phyloP scores from a whole-genome alignment of 177 flowering plant species.

The Tripterygium wilfordii region DNA sequence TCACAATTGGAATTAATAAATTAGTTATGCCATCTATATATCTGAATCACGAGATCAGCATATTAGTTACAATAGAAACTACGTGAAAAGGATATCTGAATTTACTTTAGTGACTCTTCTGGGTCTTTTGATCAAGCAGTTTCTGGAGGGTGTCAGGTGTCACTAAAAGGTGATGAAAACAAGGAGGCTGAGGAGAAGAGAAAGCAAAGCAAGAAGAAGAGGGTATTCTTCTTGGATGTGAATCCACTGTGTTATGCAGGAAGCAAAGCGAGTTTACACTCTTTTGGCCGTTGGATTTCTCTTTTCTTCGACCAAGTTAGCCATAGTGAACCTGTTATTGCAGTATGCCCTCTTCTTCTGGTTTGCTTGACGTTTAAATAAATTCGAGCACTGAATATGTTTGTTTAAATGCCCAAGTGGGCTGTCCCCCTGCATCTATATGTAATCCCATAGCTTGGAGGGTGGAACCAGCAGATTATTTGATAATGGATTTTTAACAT shows the following conservation, averaged over 20 bases:
- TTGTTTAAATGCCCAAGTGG: no score
- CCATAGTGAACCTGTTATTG: conserved; percentile 69
- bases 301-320: conserved; percentile 84
- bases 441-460: no score
- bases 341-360: conserved; percentile 41
- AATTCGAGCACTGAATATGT: no score
- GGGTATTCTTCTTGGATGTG: conserved; percentile 91
- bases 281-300: conserved; percentile 81
- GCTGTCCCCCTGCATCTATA: no score
- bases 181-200: neutral
- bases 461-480: no score
- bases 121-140: conserved; percentile 27
- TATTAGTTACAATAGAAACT: neutral
- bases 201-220: conserved; percentile 24
- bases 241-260: conserved; percentile 82
- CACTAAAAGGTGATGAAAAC: no score
- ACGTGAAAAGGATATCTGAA: neutral
- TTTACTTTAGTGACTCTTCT: neutral
- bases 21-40: no score
- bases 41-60: no score
- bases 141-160: no score
- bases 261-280: conserved; percentile 56
- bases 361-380: neutral
- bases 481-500: no score
- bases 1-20: no score